phyloP scores from a whole-genome alignment of 495 filamentous ascomycete species.

The Echria macrotheca region DNA sequence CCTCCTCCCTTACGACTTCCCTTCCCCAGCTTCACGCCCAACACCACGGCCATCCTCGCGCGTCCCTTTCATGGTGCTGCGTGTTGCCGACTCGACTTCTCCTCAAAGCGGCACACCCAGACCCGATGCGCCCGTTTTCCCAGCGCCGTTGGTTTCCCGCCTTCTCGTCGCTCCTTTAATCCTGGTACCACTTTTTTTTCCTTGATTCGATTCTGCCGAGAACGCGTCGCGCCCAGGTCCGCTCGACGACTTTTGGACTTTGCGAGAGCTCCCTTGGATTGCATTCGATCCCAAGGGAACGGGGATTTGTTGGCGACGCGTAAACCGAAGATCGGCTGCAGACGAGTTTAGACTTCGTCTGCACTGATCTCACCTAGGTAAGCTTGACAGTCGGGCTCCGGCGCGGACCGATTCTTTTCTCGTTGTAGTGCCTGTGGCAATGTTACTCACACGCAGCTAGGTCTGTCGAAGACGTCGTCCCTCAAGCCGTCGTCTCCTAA shows the following conservation, averaged over 20 bases:
- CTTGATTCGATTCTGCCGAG: slow-evolving; percentile 21
- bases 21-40: slow-evolving; percentile 11
- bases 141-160: slow-evolving; percentile 20
- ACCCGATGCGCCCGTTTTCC: slow-evolving; percentile 26
- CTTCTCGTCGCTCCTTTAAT: slow-evolving; percentile 35
- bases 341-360: slow-evolving; percentile 50
- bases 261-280: too few relatives aligned
- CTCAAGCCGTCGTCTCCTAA: slow-evolving; percentile 32
- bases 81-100: slow-evolving; percentile 21
- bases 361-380: slow-evolving; percentile 51
- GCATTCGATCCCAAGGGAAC: too few relatives aligned
- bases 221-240: slow-evolving; percentile 36
- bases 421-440: too few relatives aligned
- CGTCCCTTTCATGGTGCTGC: slow-evolving; percentile 16
- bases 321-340: slow-evolving; percentile 45
- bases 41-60: slow-evolving; percentile 22
- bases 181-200: slow-evolving; percentile 19
- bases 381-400: too few relatives aligned
- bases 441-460: slow-evolving; percentile 15
- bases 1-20: background rate
- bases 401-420: too few relatives aligned
- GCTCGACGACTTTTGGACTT: slow-evolving; percentile 11
- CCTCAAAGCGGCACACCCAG: slow-evolving; percentile 13
- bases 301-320: slow-evolving; percentile 23
- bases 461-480: slow-evolving; percentile 46